Percentiles rank a stretch among this genome's conserved stretches.
These are phyloP conservation scores for Volvox carteri DNA, from an alignment of 163 green algal species.

Conservation along the genomic window DNA sequence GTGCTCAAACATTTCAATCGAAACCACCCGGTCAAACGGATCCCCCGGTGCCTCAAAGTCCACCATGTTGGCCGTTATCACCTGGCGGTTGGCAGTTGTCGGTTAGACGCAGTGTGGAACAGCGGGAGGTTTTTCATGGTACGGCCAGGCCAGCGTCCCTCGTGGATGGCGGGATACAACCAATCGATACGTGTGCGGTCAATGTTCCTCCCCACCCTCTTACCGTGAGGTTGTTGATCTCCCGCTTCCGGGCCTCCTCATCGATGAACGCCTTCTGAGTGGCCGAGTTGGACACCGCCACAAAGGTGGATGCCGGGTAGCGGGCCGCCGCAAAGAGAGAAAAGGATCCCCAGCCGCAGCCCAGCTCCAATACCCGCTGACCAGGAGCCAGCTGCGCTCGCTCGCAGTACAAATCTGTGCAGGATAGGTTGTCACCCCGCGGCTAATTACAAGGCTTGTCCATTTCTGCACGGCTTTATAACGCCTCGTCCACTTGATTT, in stretches of 20 bases:
- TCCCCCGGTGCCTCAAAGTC: slow-evolving; percentile 77
- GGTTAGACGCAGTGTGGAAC: no score
- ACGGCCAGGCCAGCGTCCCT: no score
- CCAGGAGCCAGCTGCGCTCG: slow-evolving; percentile 88
- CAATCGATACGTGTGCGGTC: no score
- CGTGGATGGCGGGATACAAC: no score
- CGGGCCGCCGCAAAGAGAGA: slow-evolving; percentile 89
- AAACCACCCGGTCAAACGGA: slow-evolving; percentile 92
- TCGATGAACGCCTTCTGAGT: slow-evolving; percentile 91
- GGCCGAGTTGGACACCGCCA: slow-evolving; percentile 90
- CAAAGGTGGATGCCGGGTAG: slow-evolving; percentile 88
- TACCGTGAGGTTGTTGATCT: slow-evolving; percentile 88
- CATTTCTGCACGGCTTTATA: no score
- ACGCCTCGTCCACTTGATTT: no score
- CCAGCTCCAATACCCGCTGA: slow-evolving; percentile 94
- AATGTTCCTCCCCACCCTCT: neutral
- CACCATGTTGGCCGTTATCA: slow-evolving; percentile 93
- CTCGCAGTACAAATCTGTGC: slow-evolving; percentile 85
- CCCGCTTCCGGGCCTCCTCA: slow-evolving; percentile 69
- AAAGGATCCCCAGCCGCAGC: slow-evolving; percentile 96
- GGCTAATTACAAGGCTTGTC: no score
- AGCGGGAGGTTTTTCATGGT: no score
- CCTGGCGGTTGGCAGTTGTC: slow-evolving; percentile 31
- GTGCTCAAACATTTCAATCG: slow-evolving; percentile 99
- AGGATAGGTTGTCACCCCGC: no score